Percentiles rank a stretch among this genome's conserved stretches.
Evolutionary conservation across 345 rosid species (phyloP).

Genomic region (Citrus medica): DNA sequence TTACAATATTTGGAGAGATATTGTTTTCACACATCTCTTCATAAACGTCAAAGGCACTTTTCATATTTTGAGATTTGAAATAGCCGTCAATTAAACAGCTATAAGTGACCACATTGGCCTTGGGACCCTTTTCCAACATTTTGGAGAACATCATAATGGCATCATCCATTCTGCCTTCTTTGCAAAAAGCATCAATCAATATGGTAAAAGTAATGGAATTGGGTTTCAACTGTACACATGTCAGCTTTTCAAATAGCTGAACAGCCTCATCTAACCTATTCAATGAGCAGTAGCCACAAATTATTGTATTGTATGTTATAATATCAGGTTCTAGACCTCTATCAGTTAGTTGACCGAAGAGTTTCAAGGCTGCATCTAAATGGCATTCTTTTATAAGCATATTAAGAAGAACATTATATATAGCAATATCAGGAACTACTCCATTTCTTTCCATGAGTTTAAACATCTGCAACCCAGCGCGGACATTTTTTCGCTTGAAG

Average conservation of each 20-base stretch:
- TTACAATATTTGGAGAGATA: conserved; percentile 40
- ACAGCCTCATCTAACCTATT: conserved; percentile 39
- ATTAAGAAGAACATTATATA: conserved; percentile 43
- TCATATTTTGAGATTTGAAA: conserved; percentile 34
- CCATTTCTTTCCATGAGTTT: conserved; percentile 36
- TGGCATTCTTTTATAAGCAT: conserved; percentile 23
- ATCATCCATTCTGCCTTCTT: conserved; percentile 41
- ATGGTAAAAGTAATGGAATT: conserved; percentile 43
- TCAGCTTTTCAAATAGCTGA: conserved; percentile 32
- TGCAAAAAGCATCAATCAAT: conserved; percentile 44
- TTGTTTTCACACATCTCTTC: conserved; percentile 46
- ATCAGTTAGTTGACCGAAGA: conserved; percentile 25
- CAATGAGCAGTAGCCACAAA: conserved; percentile 41
- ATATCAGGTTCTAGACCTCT: conserved; percentile 41
- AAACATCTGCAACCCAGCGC: conserved; percentile 36
- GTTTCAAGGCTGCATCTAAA: conserved; percentile 23
- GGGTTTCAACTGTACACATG: conserved; percentile 25
- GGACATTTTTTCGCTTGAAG: conserved; percentile 34
- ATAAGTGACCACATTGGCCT: conserved; percentile 46
- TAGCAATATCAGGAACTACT: conserved; percentile 33
- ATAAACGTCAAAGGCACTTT: conserved; percentile 37
- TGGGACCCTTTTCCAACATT: conserved; percentile 37
- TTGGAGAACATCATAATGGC: conserved; percentile 34
- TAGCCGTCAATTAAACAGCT: conserved; percentile 46
- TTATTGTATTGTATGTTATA: conserved; percentile 49